Percentiles rank a stretch among this genome's conserved stretches.
These are phyloP conservation scores for Moricandia arvensis DNA, from an alignment of 345 rosid species.

Conservation along the genomic window DNA sequence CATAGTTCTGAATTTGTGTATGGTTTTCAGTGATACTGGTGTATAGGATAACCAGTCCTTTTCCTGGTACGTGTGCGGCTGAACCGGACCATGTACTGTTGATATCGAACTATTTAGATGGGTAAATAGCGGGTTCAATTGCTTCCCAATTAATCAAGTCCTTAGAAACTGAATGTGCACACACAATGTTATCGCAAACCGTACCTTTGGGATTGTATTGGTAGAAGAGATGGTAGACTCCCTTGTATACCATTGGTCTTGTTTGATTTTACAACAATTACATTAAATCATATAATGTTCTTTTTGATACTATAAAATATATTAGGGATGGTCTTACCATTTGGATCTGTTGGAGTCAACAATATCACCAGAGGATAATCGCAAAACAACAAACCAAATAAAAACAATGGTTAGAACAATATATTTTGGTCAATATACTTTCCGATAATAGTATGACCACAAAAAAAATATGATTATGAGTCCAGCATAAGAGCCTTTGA, in stretches of 20 bases:
- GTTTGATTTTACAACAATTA: background rate
- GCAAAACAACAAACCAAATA: constrained; percentile 4
- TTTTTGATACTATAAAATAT: background rate
- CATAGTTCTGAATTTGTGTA: constrained; percentile 68
- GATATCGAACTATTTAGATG: constrained; percentile 60
- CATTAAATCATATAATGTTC: background rate
- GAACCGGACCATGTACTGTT: constrained; percentile 93
- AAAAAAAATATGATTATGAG: too few species aligned
- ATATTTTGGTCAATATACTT: background rate
- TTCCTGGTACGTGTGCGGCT: constrained; percentile 58
- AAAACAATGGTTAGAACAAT: constrained; percentile 4
- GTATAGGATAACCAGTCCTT: constrained; percentile 65
- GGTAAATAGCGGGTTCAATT: constrained; percentile 62
- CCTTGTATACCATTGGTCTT: constrained; percentile 82
- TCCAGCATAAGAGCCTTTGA: too few species aligned
- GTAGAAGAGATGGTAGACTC: constrained; percentile 77
- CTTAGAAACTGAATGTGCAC: constrained; percentile 87
- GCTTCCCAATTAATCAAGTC: constrained; percentile 75
- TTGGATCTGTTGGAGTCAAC: constrained; percentile 30
- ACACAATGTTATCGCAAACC: constrained; percentile 87
- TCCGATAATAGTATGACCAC: too few species aligned
- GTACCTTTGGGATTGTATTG: constrained; percentile 89
- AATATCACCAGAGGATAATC: background rate
- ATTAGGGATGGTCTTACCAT: constrained; percentile 20
- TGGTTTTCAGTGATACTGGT: constrained; percentile 57